Evolutionary conservation across 129 eudicot genomes (phyloP).

Genomic region (Lonicera japonica): DNA sequence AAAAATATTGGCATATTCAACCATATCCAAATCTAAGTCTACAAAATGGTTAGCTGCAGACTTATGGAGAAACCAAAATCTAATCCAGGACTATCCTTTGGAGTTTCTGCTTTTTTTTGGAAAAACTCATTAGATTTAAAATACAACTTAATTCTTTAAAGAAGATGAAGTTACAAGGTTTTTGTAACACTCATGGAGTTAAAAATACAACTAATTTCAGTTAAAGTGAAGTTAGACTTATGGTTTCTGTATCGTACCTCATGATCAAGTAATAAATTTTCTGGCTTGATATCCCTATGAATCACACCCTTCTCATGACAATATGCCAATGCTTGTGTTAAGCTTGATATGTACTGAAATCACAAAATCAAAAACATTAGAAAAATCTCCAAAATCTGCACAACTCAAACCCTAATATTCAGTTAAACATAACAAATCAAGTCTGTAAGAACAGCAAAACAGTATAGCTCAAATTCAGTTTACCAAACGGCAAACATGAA

Average conservation of each 20-base stretch:
- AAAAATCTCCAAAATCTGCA: neutral
- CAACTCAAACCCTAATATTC: neutral
- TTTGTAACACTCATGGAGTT: neutral
- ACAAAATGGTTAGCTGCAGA: too few relatives aligned
- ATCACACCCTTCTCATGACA: conserved; percentile 89
- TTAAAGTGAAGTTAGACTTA: neutral
- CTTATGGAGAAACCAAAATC: too few relatives aligned
- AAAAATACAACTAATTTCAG: neutral
- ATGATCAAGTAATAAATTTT: conserved; percentile 91
- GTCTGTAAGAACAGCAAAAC: neutral
- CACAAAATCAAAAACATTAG: conserved; percentile 11
- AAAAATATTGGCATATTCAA: too few relatives aligned
- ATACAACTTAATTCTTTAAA: too few relatives aligned
- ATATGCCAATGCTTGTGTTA: conserved; percentile 80
- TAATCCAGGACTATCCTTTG: too few relatives aligned
- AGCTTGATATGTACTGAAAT: conserved; percentile 76
- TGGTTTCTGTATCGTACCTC: conserved; percentile 43
- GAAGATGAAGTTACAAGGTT: neutral
- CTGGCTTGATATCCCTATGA: conserved; percentile 96
- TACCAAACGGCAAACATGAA: neutral
- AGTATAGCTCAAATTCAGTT: neutral
- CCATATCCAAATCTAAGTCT: too few relatives aligned
- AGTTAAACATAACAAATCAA: neutral
- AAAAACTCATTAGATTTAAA: too few relatives aligned
- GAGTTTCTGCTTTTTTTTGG: too few relatives aligned